Conservation (phyloP, 75 land plant genomes). For the Azolla pinnata region DNA sequence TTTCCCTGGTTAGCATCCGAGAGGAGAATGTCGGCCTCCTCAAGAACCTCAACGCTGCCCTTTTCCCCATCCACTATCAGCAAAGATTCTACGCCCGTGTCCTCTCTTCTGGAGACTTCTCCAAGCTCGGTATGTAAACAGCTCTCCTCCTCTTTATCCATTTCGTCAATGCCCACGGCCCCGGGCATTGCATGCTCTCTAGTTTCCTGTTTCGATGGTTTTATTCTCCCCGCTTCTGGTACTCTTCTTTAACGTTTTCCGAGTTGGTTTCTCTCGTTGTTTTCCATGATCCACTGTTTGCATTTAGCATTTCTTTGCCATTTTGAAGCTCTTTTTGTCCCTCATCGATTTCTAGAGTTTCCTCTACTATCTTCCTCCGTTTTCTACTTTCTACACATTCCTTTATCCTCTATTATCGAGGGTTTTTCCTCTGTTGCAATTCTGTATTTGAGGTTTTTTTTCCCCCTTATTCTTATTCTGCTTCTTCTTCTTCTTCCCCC, state of each 20-base stretch:
- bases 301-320: neutral
- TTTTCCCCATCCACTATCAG: constrained; percentile 15
- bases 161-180: neutral
- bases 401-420: too few relatives aligned
- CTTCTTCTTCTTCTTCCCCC: neutral
- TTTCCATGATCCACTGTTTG: neutral
- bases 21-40: constrained; percentile 12
- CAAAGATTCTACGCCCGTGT: constrained; percentile 8
- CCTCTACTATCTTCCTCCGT: neutral
- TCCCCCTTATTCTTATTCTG: neutral
- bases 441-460: too few relatives aligned
- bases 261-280: neutral
- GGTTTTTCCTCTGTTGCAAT: too few relatives aligned
- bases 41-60: constrained; percentile 8
- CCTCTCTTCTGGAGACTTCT: constrained; percentile 8
- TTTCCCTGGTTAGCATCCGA: constrained; percentile 1
- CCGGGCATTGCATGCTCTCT: neutral
- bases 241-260: neutral
- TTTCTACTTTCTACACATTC: too few relatives aligned
- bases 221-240: neutral
- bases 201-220: too few relatives aligned
- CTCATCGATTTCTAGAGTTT: neutral
- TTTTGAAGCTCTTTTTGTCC: neutral
- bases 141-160: neutral
- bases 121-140: constrained; percentile 7